These are phyloP conservation scores for Arthrobotrys entomopaga DNA, from an alignment of 2,329 filamentous ascomycete species.

Conservation along the genomic window DNA sequence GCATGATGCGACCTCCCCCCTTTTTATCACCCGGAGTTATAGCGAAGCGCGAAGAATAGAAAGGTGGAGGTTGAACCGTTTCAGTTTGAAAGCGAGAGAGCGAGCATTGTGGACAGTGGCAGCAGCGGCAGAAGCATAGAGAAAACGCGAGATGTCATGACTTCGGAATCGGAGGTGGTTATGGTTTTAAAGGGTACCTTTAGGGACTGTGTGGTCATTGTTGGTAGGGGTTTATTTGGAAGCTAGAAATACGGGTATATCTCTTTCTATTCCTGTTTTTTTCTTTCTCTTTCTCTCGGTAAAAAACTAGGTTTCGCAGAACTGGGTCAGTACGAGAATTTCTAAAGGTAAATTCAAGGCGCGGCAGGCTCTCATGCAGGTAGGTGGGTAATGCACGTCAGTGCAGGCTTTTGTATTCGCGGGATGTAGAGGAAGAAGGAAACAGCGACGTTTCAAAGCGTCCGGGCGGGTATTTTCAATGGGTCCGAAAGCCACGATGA, in stretches of 20 bases:
- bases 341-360: conserved; percentile 22
- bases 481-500: conserved; percentile 30
- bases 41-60: conserved; percentile 9
- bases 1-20: conserved; percentile 31
- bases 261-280: neutral
- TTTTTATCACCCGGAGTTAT: conserved; percentile 2
- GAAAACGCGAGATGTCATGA: conserved; percentile 41
- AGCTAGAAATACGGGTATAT: conserved; percentile 36
- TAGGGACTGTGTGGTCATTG: conserved; percentile 54
- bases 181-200: conserved; percentile 44
- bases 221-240: conserved; percentile 36
- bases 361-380: neutral
- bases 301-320: conserved; percentile 23
- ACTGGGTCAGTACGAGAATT: conserved; percentile 35
- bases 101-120: conserved; percentile 12
- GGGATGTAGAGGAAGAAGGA: neutral
- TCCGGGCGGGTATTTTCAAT: conserved; percentile 44
- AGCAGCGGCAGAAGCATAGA: conserved; percentile 9
- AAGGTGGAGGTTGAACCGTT: neutral
- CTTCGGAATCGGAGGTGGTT: conserved; percentile 29
- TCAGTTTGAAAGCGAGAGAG: conserved; percentile 8
- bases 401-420: neutral
- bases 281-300: conserved; percentile 15
- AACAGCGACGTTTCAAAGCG: conserved; percentile 34
- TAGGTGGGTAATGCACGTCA: conserved; percentile 13